phyloP scores from a whole-genome alignment of 768 basidiomycete species.

The Tephrocybe sp. region DNA sequence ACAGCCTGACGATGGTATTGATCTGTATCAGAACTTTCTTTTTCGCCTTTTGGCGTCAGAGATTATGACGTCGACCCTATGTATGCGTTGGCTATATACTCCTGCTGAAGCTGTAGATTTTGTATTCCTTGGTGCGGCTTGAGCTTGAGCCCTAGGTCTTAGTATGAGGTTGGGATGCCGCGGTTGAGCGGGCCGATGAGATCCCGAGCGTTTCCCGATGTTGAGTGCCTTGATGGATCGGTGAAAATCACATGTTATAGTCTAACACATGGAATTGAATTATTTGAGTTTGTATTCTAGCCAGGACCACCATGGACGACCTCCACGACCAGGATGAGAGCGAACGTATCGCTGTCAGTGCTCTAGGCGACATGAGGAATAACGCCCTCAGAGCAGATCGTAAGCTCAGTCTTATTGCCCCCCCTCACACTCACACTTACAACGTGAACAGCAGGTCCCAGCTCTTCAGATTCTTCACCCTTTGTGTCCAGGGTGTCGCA shows the following conservation, averaged over 20 bases:
- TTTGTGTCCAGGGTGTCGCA: conserved; percentile 56
- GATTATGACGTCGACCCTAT: no score
- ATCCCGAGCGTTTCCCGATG: no score
- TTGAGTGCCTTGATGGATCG: no score
- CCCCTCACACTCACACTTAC: background rate
- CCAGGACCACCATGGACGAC: conserved; percentile 19
- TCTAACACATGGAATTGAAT: conserved; percentile 17
- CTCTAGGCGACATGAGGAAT: conserved; percentile 76
- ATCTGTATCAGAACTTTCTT: no score
- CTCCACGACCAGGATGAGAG: conserved; percentile 64
- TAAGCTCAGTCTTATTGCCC: background rate
- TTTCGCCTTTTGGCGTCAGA: no score
- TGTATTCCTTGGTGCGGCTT: no score
- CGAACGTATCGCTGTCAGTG: conserved; percentile 74
- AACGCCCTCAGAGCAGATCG: conserved; percentile 25
- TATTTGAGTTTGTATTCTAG: conserved; percentile 6
- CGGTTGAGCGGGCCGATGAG: no score
- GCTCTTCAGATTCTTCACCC: conserved; percentile 21
- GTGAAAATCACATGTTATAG: conserved; percentile 17
- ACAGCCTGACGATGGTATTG: no score
- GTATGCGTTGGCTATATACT: no score
- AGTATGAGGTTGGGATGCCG: no score
- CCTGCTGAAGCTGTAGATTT: no score
- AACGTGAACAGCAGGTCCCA: conserved; percentile 8
- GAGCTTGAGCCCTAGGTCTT: no score